Base-by-base conservation (phyloP, 805 yeast species). In the Candida xyloterini region DNA sequence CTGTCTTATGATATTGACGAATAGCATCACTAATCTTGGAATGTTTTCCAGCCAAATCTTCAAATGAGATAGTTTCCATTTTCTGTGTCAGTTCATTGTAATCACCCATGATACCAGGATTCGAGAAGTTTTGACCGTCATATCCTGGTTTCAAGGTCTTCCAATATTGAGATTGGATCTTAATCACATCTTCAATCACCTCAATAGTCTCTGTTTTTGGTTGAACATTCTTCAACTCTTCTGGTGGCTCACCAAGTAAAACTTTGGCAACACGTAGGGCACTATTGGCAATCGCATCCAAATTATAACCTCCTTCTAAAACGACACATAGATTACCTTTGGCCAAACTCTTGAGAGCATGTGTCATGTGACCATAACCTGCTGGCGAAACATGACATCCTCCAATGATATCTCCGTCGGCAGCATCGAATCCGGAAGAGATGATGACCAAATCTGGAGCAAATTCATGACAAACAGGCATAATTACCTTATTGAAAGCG, bases 341-440 rank as follows among this genome's bases (percentile, higher is more conserved):
- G 2, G 97, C 96, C 30, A 93, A 66, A 27, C 87, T 78, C 63
- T 90, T 90, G 48, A 93, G 69, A 80, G 81, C 73, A 57, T 89
- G 95, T 4, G 97, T 86, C 96, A 93, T 89, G 48, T 89, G 90
- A 7, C 96, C 97, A 60, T 93, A 93, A 10, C 96, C 96, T 27
- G 89, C 84, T 2, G 99, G 99, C 0, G 96, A 75, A 2, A 93
- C 95, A 59, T 87, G 95, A 61, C 97, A 93, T 33, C 91, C 95
- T 9, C 99, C 99, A 47, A 93, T 86, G 43, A 88, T 82, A 63
- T 93, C 99, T 44, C 98, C 98, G 55, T 87, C 96, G 1, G 99
- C 99, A 15, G 99, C 99, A 66, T 93, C 99, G 54, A 93, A 93
- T 0, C 99, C 99, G 0, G 98, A 81, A 14, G 96, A 86, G 23